Conservation (phyloP, 495 filamentous ascomycete genomes). For the Venustampulla echinocandica region DNA sequence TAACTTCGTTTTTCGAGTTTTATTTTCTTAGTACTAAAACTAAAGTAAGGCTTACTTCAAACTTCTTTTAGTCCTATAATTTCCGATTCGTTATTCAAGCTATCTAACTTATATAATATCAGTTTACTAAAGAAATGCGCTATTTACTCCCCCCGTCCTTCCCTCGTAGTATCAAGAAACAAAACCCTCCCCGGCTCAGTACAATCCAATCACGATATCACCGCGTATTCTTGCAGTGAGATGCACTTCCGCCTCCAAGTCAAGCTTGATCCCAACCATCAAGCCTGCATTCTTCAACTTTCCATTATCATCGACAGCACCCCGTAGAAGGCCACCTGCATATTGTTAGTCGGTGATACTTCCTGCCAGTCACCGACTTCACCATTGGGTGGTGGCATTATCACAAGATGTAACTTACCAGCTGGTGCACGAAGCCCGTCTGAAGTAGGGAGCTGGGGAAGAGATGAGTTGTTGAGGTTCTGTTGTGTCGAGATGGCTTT, state of each 20-base stretch:
- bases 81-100: no score
- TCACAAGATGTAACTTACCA: conserved; percentile 21
- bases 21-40: no score
- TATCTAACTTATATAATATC: no score
- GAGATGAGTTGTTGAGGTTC: conserved; percentile 22
- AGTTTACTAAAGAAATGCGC: no score
- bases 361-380: neutral
- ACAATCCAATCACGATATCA: conserved; percentile 29
- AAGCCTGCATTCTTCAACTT: conserved; percentile 35
- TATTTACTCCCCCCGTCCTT: no score
- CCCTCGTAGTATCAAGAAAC: no score
- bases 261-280: conserved; percentile 38
- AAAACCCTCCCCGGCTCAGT: no score
- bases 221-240: conserved; percentile 36
- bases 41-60: no score
- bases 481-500: conserved; percentile 21
- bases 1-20: no score
- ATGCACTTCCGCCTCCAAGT: conserved; percentile 39
- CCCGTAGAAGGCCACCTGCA: conserved; percentile 30
- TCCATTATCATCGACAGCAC: conserved; percentile 34
- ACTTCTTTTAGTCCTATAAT: no score
- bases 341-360: neutral
- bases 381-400: neutral
- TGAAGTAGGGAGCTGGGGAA: conserved; percentile 30
- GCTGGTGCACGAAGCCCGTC: conserved; percentile 31